Base-by-base conservation (phyloP, 345 rosid genomes). In the Eucalyptus curtisii region DNA sequence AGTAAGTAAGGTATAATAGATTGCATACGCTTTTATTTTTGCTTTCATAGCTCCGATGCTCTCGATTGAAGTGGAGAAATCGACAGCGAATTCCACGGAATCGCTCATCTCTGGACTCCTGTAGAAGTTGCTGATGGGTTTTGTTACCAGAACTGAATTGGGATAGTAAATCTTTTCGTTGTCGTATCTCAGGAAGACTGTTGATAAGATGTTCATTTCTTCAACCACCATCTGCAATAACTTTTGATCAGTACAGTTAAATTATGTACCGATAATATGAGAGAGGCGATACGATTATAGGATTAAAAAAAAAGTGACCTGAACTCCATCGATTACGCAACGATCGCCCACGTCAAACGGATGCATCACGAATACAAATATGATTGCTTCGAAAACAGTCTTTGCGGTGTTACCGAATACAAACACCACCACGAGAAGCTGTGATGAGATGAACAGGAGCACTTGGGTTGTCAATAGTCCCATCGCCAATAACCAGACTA, bases 81-180 rank as follows among this genome's bases (percentile, higher is more conserved):
- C 90, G 22, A 96, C 86, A 3, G 93, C 88, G 91, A 96, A 96
- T 84, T 94, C 98, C 42, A 94, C 90, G n/a, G 94, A 92, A 88
- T 96, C 97, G 45, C 96, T 91, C 98, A 96, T 96, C 85, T 95
- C 95, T 1, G 98, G 97, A 89, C 98, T 95, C 85, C 98, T 94
- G 88, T 94, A 94, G 90, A 90, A 94, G 24, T 94, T 94, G 90
- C 96, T 92, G 90, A 94, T 93, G 11, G 95, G 93, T 91, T 94
- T 93, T 3, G 91, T 91, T 40, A 92, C 90, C 86, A 94, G 87
- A 91, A 93, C 94, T 7, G 95, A 86, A 90, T 96, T 96, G 0
- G 95, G 93, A 81, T 94, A 95, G 87, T 91, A 91, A 88, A 96
- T 92, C 91, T 94, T 96, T 91, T 95, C 95, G 49, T 94, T 95